These are phyloP conservation scores for Gastrodia elata DNA, from an alignment of 106 monocot genomes.

Conservation along the genomic window DNA sequence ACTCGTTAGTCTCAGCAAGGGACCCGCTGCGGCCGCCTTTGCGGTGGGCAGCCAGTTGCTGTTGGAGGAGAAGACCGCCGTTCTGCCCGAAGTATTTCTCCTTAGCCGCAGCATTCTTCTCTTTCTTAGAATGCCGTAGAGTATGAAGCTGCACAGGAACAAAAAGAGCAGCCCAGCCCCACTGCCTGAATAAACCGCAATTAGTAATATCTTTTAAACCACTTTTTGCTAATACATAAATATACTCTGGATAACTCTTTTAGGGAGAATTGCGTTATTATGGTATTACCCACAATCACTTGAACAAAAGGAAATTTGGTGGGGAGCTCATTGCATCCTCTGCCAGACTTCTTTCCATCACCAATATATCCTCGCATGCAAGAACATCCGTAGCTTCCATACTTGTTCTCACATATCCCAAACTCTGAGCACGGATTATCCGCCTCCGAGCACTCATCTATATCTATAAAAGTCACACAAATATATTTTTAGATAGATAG, in stretches of 20 bases:
- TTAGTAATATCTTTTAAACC: too few species aligned
- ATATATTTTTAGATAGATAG: background rate
- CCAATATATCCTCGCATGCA: slow-evolving; percentile 30
- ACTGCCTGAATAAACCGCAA: too few species aligned
- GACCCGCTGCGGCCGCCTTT: slow-evolving; percentile 12
- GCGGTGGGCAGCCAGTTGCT: slow-evolving; percentile 20
- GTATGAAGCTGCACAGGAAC: slow-evolving; percentile 5
- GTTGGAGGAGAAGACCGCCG: slow-evolving; percentile 37
- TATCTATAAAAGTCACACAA: too few species aligned
- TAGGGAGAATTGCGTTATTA: too few species aligned
- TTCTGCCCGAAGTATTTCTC: slow-evolving; percentile 31
- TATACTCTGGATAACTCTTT: too few species aligned
- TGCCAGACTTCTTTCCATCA: slow-evolving; percentile 32
- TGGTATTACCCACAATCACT: slow-evolving; percentile 20
- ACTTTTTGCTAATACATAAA: too few species aligned
- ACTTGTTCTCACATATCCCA: slow-evolving; percentile 37
- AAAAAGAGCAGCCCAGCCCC: slow-evolving; percentile 9
- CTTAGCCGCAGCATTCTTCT: slow-evolving; percentile 14
- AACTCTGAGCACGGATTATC: slow-evolving; percentile 17
- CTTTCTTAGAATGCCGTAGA: slow-evolving; percentile 18
- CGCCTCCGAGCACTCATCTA: slow-evolving; percentile 45
- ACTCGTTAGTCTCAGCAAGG: too few species aligned
- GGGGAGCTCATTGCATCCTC: slow-evolving; percentile 28
- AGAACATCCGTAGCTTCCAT: slow-evolving; percentile 34
- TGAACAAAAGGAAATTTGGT: slow-evolving; percentile 21